phyloP scores from a whole-genome alignment of 306 rosid genomes.

The Hylodesmum podocarpum region DNA sequence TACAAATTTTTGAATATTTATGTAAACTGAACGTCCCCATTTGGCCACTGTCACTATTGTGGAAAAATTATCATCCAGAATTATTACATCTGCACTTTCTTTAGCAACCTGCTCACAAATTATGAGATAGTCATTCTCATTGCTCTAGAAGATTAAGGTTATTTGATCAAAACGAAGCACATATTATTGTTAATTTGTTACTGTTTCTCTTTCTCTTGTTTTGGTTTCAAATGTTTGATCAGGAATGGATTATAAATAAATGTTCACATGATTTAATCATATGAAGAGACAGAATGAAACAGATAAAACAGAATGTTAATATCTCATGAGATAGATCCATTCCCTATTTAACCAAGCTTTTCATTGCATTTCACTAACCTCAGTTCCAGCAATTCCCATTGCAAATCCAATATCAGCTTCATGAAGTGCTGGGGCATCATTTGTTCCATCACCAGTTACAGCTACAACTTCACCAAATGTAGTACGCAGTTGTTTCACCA shows the following conservation, averaged over 20 bases:
- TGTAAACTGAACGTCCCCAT: constrained; percentile 98
- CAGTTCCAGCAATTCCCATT: constrained; percentile 99
- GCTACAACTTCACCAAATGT: constrained; percentile 93
- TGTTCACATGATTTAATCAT: background rate
- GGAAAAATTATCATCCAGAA: constrained; percentile 94
- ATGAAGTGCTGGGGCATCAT: constrained; percentile 99
- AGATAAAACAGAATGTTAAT: background rate
- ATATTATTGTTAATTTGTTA: background rate
- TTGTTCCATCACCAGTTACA: constrained; percentile 98
- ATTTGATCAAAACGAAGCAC: background rate
- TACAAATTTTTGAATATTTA: constrained; percentile 93
- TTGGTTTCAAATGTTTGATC: constrained; percentile 2
- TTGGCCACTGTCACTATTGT: constrained; percentile 91
- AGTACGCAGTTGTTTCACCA: constrained; percentile 86
- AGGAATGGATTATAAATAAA: background rate
- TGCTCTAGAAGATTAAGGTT: background rate
- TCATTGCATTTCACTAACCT: constrained; percentile 50
- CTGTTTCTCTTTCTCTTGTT: background rate
- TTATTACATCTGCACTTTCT: constrained; percentile 96
- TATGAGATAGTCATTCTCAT: constrained; percentile 11
- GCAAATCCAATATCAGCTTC: constrained; percentile 99
- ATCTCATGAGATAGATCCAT: background rate
- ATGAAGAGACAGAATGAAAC: background rate
- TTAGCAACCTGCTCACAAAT: constrained; percentile 76
- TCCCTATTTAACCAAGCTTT: background rate